Conservation (phyloP, 306 rosid genomes). For the Dicorynia guianensis region DNA sequence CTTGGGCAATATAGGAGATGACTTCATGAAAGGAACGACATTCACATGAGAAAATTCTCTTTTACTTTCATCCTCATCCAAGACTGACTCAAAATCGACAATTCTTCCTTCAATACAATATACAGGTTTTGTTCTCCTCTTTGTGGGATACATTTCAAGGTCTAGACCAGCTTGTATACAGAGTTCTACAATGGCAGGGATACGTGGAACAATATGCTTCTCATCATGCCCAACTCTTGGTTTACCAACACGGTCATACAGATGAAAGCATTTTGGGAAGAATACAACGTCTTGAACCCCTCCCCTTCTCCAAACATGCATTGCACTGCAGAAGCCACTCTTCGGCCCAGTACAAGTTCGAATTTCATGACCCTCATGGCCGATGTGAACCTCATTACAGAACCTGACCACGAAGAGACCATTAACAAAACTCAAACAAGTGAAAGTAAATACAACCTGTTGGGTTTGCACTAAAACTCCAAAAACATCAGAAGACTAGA, state of each 20-base stretch:
- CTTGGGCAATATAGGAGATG: conserved; percentile 35
- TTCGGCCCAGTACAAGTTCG: conserved; percentile 73
- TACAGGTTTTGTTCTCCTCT: conserved; percentile 85
- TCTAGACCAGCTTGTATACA: conserved; percentile 89
- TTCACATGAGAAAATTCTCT: conserved; percentile 29
- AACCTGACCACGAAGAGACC: conserved; percentile 48
- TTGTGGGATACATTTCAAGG: conserved; percentile 62
- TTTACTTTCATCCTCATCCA: conserved; percentile 39
- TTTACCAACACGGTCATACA: conserved; percentile 82
- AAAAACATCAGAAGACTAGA: conserved; percentile 30
- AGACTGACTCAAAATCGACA: conserved; percentile 74
- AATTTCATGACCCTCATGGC: conserved; percentile 78
- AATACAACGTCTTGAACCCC: conserved; percentile 64
- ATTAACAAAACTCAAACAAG: conserved; percentile 24
- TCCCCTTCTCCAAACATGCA: conserved; percentile 79
- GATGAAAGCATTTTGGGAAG: conserved; percentile 81
- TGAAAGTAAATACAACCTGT: conserved; percentile 15
- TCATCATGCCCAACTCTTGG: conserved; percentile 87
- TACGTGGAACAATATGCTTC: conserved; percentile 54
- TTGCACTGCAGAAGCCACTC: conserved; percentile 65
- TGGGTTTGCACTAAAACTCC: conserved; percentile 26
- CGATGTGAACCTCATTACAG: conserved; percentile 80
- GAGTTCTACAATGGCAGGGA: conserved; percentile 86
- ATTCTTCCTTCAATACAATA: conserved; percentile 86
- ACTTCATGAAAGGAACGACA: conserved; percentile 8